Evolutionary conservation across 2,329 filamentous ascomycete genomes (phyloP).

Genomic region (Ascochyta koolunga): DNA sequence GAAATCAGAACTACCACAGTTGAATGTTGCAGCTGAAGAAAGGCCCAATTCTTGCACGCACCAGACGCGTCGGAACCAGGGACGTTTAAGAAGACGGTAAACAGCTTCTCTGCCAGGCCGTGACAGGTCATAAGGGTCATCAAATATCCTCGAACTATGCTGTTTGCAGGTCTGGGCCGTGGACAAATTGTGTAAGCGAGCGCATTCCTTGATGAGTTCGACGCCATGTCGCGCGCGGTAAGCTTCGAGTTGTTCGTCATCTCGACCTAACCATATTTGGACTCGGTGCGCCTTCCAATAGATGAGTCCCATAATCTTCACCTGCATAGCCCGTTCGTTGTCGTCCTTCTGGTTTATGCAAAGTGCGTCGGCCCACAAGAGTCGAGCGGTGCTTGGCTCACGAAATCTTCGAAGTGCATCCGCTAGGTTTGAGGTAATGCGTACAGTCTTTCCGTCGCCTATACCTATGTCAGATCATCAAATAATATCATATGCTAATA

Average conservation of each 20-base stretch:
- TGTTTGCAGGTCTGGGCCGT: neutral
- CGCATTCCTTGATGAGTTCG: too few species aligned
- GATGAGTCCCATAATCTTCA: too few species aligned
- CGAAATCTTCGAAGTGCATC: constrained; percentile 7
- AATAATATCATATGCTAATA: neutral
- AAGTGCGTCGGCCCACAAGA: neutral
- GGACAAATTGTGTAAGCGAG: too few species aligned
- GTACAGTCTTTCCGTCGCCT: neutral
- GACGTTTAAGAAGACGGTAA: neutral
- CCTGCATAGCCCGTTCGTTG: too few species aligned
- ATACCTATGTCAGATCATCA: neutral
- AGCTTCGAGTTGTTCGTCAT: too few species aligned
- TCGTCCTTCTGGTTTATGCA: too few species aligned
- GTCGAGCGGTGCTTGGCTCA: neutral
- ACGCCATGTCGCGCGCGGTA: too few species aligned
- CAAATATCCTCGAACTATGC: constrained; percentile 2
- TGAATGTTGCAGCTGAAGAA: constrained; percentile 2
- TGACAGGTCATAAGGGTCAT: neutral
- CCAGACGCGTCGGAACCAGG: constrained; percentile 18
- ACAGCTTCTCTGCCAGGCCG: neutral
- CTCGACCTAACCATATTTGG: too few species aligned
- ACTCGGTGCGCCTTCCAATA: too few species aligned
- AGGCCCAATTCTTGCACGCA: constrained; percentile 18
- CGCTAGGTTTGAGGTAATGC: neutral
- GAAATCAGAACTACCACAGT: neutral